Evolutionary conservation across 768 basidiomycete genomes (phyloP).

Genomic region (Leccinum pellstonianum): DNA sequence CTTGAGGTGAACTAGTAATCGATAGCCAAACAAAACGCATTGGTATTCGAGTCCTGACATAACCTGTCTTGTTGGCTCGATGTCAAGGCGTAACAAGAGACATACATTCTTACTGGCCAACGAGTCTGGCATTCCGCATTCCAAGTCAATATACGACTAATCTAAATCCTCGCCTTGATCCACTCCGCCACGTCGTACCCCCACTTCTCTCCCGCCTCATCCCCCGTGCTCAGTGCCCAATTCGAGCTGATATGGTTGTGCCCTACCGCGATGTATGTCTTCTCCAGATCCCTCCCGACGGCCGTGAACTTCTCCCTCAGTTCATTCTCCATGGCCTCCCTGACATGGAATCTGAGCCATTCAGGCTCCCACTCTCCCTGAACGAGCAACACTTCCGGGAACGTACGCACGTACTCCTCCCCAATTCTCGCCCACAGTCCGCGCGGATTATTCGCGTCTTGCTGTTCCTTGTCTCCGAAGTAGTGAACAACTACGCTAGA

Average conservation of each 20-base stretch:
- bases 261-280: constrained; percentile 41
- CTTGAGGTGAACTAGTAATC: background rate
- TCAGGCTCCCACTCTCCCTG: constrained; percentile 55
- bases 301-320: constrained; percentile 37
- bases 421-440: constrained; percentile 40
- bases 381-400: constrained; percentile 50
- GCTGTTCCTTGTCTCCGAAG: constrained; percentile 40
- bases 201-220: constrained; percentile 64
- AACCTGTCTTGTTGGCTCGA: background rate
- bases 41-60: too few relatives aligned
- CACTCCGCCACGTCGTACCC: constrained; percentile 44
- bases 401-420: constrained; percentile 31
- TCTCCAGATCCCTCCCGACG: constrained; percentile 18
- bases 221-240: constrained; percentile 48
- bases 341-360: constrained; percentile 37
- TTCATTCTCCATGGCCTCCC: constrained; percentile 38
- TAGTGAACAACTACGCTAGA: constrained; percentile 28
- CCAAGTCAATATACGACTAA: constrained; percentile 2
- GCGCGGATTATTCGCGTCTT: constrained; percentile 41
- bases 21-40: background rate
- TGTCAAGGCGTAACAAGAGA: background rate
- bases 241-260: constrained; percentile 67
- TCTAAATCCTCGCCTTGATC: constrained; percentile 26
- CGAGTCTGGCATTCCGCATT: constrained; percentile 2
- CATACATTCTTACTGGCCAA: background rate